phyloP scores from a whole-genome alignment of 257 asterid species.

The Solanum pinnatisectum region DNA sequence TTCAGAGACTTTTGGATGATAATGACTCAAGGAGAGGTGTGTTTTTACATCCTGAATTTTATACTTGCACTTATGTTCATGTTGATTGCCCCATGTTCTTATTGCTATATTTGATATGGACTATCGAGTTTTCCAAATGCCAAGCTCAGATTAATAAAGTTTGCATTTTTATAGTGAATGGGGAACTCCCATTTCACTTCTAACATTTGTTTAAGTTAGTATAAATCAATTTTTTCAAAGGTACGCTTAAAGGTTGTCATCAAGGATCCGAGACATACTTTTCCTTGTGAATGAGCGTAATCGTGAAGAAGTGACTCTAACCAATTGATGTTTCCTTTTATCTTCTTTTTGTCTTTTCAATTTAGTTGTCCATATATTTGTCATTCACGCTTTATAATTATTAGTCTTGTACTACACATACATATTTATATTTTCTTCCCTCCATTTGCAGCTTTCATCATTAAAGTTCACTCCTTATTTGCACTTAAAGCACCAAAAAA shows the following conservation, averaged over 20 bases:
- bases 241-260: background rate
- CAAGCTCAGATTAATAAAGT: background rate
- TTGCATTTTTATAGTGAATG: background rate
- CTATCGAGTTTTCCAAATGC: background rate
- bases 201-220: background rate
- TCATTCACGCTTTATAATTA: too few relatives aligned
- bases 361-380: too few relatives aligned
- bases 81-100: background rate
- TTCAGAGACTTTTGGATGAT: constrained; percentile 90
- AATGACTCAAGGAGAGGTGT: constrained; percentile 82
- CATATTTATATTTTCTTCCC: background rate
- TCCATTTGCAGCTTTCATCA: background rate
- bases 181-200: background rate
- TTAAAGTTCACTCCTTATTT: background rate
- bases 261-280: background rate
- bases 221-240: background rate
- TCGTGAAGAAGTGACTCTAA: too few relatives aligned
- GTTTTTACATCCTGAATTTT: constrained; percentile 63
- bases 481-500: background rate
- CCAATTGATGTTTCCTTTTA: too few relatives aligned
- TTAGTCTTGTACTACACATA: background rate
- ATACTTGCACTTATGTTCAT: constrained; percentile 3
- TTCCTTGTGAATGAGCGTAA: too few relatives aligned
- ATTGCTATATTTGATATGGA: background rate
- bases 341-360: too few relatives aligned